phyloP scores from a whole-genome alignment of 306 rosid genomes.

The Vigna angularis region DNA sequence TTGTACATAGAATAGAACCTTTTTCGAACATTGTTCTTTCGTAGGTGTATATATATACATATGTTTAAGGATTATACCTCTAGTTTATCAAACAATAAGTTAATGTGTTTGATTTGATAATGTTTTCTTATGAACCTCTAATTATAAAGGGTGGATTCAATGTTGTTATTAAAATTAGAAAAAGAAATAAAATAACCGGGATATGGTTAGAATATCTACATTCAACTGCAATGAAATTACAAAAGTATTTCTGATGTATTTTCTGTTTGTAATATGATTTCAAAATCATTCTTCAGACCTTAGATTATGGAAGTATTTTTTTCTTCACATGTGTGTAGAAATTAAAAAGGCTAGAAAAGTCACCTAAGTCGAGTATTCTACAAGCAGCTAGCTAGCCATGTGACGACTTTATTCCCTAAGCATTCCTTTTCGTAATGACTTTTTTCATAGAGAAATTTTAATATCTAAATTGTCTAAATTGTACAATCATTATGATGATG shows the following conservation, averaged over 20 bases:
- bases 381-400: conserved; percentile 2
- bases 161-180: background rate
- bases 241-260: background rate
- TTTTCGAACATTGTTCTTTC: background rate
- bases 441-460: background rate
- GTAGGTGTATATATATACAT: background rate
- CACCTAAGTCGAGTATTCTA: conserved; percentile 18
- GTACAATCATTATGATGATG: background rate
- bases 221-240: background rate
- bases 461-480: background rate
- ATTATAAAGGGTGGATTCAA: background rate
- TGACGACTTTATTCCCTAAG: background rate
- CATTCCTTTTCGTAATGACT: background rate
- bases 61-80: background rate
- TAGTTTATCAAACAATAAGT: background rate
- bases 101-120: background rate
- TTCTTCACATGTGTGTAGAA: background rate
- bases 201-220: background rate
- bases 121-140: background rate
- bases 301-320: background rate
- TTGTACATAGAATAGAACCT: background rate
- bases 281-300: background rate
- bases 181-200: background rate
- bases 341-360: background rate
- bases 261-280: background rate